phyloP scores from a whole-genome alignment of 805 yeast species.

The Sugiyamaella valdiviana region DNA sequence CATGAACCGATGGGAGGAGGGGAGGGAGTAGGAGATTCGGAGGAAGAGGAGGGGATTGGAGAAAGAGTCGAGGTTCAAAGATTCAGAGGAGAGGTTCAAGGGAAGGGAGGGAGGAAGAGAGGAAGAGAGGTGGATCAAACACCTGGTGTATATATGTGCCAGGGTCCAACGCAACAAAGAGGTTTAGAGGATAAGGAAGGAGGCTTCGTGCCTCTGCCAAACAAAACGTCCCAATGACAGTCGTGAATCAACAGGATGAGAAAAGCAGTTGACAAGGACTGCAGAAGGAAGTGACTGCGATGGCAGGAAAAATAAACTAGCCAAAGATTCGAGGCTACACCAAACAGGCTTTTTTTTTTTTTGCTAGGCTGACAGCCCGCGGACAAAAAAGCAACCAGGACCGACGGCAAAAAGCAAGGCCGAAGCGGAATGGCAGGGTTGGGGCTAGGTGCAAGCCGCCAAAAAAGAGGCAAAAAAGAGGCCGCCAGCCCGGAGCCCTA shows the following conservation, averaged over 20 bases:
- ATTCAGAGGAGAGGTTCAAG: neutral
- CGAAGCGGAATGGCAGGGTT: neutral
- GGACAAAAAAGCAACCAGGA: neutral
- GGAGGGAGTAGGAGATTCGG: neutral
- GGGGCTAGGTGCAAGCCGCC: neutral
- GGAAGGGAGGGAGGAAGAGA: neutral
- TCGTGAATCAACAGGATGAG: neutral
- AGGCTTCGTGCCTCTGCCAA: too few relatives aligned
- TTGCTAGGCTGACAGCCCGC: neutral
- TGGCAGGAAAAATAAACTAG: neutral
- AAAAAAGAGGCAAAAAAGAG: neutral
- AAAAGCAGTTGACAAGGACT: neutral
- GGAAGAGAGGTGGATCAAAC: neutral
- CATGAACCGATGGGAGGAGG: neutral
- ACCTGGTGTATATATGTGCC: neutral
- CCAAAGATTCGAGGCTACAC: slow-evolving; percentile 1
- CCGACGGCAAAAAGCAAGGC: neutral
- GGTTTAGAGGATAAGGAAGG: too few relatives aligned
- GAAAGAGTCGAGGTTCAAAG: neutral
- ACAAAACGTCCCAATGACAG: too few relatives aligned
- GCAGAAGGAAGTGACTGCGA: neutral
- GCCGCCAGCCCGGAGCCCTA: neutral
- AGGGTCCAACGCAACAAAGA: too few relatives aligned
- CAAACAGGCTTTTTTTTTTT: neutral
- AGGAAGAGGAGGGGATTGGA: neutral